Percentiles rank a stretch among this genome's conserved stretches.
phyloP scores from a whole-genome alignment of 2,329 filamentous ascomycete species.

The Cadophora gregata region DNA sequence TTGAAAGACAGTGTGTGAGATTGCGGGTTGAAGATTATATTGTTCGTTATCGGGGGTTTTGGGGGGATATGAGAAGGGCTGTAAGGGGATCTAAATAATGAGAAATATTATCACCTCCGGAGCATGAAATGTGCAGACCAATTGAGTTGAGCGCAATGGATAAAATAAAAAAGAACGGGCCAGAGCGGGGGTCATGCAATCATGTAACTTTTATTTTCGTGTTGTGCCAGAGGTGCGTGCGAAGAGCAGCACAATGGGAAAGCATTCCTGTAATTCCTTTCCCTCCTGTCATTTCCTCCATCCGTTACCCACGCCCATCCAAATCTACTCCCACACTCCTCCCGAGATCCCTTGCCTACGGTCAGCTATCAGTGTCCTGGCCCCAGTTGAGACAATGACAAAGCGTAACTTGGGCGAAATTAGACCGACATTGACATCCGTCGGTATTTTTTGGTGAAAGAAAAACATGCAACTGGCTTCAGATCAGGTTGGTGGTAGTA shows the following conservation, averaged over 20 bases:
- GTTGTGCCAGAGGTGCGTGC: constrained; percentile 13
- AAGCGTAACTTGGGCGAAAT: constrained; percentile 3
- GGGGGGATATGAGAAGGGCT: background rate
- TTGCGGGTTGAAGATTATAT: constrained; percentile 1
- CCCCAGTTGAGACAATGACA: background rate
- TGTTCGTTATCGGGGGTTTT: constrained; percentile 1
- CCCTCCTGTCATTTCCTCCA: background rate
- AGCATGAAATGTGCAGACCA: no score
- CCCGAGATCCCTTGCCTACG: constrained; percentile 2
- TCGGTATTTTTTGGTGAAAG: constrained; percentile 6
- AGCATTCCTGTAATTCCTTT: constrained; percentile 8
- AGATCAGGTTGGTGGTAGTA: constrained; percentile 16
- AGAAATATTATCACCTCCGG: no score
- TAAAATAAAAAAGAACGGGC: background rate
- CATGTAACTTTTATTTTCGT: constrained; percentile 25
- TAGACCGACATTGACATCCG: constrained; percentile 12
- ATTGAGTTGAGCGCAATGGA: background rate
- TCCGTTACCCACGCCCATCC: constrained; percentile 7
- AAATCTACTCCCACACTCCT: constrained; percentile 18
- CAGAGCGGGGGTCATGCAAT: constrained; percentile 10
- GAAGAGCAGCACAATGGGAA: constrained; percentile 14
- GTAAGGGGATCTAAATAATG: background rate
- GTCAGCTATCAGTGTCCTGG: background rate
- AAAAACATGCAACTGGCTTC: constrained; percentile 14
- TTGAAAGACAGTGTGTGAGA: background rate